These are phyloP conservation scores for Saccharomycopsis sp. DNA, from an alignment of 805 yeast genomes.

Conservation along the genomic window DNA sequence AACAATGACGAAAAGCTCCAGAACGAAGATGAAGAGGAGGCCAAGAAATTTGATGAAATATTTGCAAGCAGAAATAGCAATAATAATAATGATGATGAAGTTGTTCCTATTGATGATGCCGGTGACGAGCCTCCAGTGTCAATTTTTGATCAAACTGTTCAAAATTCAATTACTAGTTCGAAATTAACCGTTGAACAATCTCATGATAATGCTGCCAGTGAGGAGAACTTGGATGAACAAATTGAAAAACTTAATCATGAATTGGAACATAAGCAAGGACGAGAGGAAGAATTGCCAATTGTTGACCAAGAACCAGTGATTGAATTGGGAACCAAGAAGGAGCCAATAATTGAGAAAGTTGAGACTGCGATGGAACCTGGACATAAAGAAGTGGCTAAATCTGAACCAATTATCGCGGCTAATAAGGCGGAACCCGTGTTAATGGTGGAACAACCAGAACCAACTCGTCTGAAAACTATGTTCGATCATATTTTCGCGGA, in stretches of 20 bases:
- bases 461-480: constrained; percentile 10
- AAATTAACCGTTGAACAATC: background rate
- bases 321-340: constrained; percentile 40
- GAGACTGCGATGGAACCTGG: too few relatives aligned
- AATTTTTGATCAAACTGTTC: too few relatives aligned
- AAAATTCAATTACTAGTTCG: too few relatives aligned
- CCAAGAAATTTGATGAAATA: background rate
- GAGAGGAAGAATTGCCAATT: constrained; percentile 86
- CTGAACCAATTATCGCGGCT: too few relatives aligned
- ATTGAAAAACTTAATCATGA: background rate
- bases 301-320: constrained; percentile 87
- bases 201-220: background rate
- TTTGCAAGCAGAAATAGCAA: background rate
- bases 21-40: background rate
- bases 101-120: background rate
- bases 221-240: background rate
- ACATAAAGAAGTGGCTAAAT: too few relatives aligned
- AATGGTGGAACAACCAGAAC: constrained; percentile 30
- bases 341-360: constrained; percentile 38
- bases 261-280: background rate
- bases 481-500: background rate
- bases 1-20: too few relatives aligned
- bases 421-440: too few relatives aligned
- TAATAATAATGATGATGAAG: background rate
- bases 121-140: background rate